Evolutionary conservation across 2,329 filamentous ascomycete genomes (phyloP).

Genomic region (Geoglossum cookeanum): DNA sequence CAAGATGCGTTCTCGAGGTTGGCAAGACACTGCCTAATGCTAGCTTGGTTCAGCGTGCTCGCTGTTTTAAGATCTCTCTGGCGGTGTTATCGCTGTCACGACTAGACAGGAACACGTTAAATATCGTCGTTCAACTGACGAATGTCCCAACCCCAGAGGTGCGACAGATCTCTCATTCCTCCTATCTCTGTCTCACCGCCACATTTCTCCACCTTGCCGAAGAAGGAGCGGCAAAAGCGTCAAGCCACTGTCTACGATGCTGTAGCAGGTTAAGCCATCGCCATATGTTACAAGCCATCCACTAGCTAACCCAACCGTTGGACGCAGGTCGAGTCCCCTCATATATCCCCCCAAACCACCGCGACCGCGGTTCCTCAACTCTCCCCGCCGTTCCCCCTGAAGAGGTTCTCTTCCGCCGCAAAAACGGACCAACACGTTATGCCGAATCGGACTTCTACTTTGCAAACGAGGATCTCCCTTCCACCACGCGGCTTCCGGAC

Average conservation of each 20-base stretch:
- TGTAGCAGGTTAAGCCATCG: slow-evolving; percentile 38
- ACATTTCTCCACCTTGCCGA: neutral
- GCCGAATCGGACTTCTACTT: slow-evolving; percentile 55
- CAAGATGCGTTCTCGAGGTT: too few relatives aligned
- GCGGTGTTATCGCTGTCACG: too few relatives aligned
- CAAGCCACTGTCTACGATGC: slow-evolving; percentile 49
- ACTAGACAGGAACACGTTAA: too few relatives aligned
- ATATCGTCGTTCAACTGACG: too few relatives aligned
- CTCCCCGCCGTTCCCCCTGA: slow-evolving; percentile 39
- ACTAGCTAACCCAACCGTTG: slow-evolving; percentile 10
- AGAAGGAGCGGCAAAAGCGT: slow-evolving; percentile 13
- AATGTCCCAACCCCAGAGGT: neutral
- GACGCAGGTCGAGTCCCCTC: slow-evolving; percentile 26
- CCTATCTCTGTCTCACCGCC: neutral
- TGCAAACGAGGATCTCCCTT: slow-evolving; percentile 37
- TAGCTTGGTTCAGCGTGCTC: too few relatives aligned
- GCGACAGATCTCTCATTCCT: neutral
- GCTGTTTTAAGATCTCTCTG: too few relatives aligned
- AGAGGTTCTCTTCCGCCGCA: slow-evolving; percentile 48
- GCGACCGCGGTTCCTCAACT: slow-evolving; percentile 15
- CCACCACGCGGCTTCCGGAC: slow-evolving; percentile 38
- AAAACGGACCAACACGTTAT: slow-evolving; percentile 45
- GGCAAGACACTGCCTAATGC: too few relatives aligned
- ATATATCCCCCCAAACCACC: slow-evolving; percentile 17
- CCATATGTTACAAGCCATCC: neutral